Conservation (phyloP, 768 basidiomycete genomes). For the Tylopilus balloui region DNA sequence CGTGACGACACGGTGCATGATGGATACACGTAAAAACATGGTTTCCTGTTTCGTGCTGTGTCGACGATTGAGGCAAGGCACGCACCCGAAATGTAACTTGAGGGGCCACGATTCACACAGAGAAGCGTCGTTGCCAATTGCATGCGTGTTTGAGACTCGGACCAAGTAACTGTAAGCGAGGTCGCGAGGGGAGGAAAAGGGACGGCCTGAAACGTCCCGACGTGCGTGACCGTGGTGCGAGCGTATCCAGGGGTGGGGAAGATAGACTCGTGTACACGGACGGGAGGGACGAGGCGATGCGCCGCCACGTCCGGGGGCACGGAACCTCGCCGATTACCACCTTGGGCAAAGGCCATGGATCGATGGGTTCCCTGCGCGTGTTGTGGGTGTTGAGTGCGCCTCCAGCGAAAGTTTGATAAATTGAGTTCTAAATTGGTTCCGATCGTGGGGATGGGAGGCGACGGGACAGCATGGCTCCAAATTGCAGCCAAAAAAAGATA, state of each 20-base stretch:
- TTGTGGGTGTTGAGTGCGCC: conserved; percentile 4
- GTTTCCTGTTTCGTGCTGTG: neutral
- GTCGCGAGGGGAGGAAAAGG: too few relatives aligned
- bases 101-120: neutral
- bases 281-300: neutral
- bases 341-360: neutral
- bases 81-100: neutral
- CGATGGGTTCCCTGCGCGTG: conserved; percentile 4
- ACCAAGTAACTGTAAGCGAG: neutral
- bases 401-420: conserved; percentile 19
- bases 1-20: neutral
- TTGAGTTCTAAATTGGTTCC: conserved; percentile 9
- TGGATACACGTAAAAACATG: conserved; percentile 3
- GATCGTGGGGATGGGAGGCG: conserved; percentile 12
- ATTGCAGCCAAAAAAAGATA: conserved; percentile 3
- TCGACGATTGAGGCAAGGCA: neutral
- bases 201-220: too few relatives aligned
- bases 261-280: neutral
- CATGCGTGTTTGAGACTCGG: neutral
- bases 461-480: conserved; percentile 8
- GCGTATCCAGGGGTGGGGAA: neutral
- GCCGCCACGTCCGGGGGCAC: neutral
- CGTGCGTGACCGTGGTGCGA: neutral
- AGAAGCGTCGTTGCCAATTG: neutral
- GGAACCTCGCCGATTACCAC: conserved; percentile 4